A percentile compares a stretch with the other conserved stretches of the same genome.
Conservation (phyloP, 2,329 filamentous ascomycete genomes). For the Lomentospora prolificans region DNA sequence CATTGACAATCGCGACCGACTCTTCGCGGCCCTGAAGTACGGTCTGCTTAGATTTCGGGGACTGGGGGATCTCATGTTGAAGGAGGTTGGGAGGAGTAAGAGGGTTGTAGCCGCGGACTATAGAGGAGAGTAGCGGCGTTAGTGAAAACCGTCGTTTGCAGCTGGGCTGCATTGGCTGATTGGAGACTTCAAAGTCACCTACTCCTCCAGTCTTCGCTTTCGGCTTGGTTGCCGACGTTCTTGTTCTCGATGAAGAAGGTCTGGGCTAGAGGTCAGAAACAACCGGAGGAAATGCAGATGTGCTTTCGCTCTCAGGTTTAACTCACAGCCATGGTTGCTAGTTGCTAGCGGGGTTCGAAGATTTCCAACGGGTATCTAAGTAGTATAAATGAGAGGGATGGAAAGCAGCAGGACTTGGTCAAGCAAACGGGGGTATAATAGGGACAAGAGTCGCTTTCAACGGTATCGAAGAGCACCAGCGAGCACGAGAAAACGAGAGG, state of each 20-base stretch:
- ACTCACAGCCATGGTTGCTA: constrained; percentile 6
- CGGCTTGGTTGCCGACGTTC: constrained; percentile 63
- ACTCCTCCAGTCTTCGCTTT: constrained; percentile 79
- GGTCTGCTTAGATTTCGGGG: constrained; percentile 45
- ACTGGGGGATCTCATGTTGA: constrained; percentile 77
- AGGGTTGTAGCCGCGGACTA: constrained; percentile 84
- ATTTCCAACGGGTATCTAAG: not conserved
- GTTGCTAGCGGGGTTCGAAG: not conserved
- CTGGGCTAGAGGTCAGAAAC: not conserved
- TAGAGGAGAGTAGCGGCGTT: not conserved
- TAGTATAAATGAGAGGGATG: not conserved
- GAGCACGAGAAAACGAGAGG: not conserved
- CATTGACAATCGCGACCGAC: constrained; percentile 59
- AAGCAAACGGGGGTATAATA: not conserved
- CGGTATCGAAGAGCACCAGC: not conserved
- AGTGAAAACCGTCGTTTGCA: not conserved
- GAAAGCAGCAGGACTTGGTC: not conserved
- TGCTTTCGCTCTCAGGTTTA: not conserved
- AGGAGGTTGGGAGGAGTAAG: constrained; percentile 89
- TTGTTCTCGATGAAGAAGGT: constrained; percentile 9
- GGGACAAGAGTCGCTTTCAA: not conserved
- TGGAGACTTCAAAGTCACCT: constrained; percentile 23
- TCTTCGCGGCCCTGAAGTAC: constrained; percentile 54
- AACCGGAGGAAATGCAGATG: not conserved
- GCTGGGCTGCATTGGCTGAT: constrained; percentile 9